A percentile compares a stretch with the other conserved stretches of the same genome.
Conservation (phyloP, 371 early-diverging fungal species). For the Saksenaea vasiformis region DNA sequence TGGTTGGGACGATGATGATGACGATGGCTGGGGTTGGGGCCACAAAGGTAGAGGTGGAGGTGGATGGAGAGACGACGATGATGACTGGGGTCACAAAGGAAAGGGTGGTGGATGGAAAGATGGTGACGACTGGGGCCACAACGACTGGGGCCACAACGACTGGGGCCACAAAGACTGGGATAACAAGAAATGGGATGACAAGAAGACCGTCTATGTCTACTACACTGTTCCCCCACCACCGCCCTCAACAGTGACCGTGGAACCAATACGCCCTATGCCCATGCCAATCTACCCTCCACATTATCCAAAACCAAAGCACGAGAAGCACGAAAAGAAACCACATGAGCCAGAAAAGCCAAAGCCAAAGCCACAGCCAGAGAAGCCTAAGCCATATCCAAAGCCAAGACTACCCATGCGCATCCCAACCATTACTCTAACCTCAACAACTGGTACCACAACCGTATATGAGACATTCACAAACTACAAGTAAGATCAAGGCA, state of each 20-base stretch:
- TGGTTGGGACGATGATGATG: too few relatives aligned
- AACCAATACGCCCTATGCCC: too few relatives aligned
- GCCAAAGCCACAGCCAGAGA: not conserved
- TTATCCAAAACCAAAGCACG: too few relatives aligned
- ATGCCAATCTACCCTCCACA: too few relatives aligned
- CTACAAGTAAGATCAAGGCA: not conserved
- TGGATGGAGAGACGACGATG: too few relatives aligned
- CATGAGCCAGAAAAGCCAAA: not conserved
- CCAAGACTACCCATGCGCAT: not conserved
- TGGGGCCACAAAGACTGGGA: slow-evolving; percentile 12
- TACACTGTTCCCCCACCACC: slow-evolving; percentile 21
- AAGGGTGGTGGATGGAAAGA: too few relatives aligned
- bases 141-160: slow-evolving; percentile 15
- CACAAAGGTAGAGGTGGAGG: too few relatives aligned
- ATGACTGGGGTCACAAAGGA: too few relatives aligned
- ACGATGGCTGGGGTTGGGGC: too few relatives aligned
- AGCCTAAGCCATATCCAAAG: too few relatives aligned
- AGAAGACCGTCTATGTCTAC: slow-evolving; percentile 30
- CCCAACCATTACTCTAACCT: not conserved
- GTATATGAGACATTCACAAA: not conserved
- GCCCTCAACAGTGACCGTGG: too few relatives aligned
- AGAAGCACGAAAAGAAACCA: too few relatives aligned
- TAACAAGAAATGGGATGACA: slow-evolving; percentile 11
- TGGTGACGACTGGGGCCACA: slow-evolving; percentile 14
- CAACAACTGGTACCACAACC: not conserved